Base-by-base conservation (phyloP, 208 protist species). In the Perkinsela sp. region DNA sequence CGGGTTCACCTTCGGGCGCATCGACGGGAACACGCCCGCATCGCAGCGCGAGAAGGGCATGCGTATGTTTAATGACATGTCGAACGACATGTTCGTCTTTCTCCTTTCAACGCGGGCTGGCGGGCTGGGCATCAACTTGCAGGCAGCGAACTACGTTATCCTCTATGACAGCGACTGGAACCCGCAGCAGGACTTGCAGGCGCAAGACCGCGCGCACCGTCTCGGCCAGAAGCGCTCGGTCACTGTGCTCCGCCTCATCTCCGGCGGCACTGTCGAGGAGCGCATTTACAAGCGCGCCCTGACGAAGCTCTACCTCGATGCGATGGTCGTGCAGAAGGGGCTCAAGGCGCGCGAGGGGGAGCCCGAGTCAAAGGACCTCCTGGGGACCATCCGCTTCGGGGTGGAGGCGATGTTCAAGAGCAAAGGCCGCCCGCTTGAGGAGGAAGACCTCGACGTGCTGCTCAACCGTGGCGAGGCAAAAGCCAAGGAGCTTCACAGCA, bases 141-240 rank as follows among this genome's bases (percentile, higher is more conserved):
- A 94, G 71, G 95, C 94, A 1, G 96, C 96, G 0, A 96, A 98
- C 74, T 88, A 93, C 48, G 95, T 99, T 66, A 91, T 99, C 71
- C 75, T 99, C 31, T 99, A 95, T 77, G 96, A 99, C 81, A 89
- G 78, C 1, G 96, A 99, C 76, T 99, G 93, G 93, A 99, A 99
- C 77, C 91, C 91, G 67, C 91, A 97, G 80, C 93, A 94, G 80
- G 96, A 99, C 76, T 73, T 98, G 66, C 96, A 99, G 75, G 96
- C 96, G 1, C 89, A 96, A 77, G 94, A 97, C 74, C 80, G 96
- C 31, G 93, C 93, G 29, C 96, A 98, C 78, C 87, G 96, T 70
- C 98, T 98, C 74, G 95, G 96, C 29, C 95, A 98, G 75, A 96
- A 85, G 67, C 92, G 94, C 66, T 88, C 83, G 31, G 96, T 98